Percentiles rank a stretch among this genome's conserved stretches.
Conservation (phyloP, 2,329 filamentous ascomycete genomes). For the Phialemonium atrogriseum region DNA sequence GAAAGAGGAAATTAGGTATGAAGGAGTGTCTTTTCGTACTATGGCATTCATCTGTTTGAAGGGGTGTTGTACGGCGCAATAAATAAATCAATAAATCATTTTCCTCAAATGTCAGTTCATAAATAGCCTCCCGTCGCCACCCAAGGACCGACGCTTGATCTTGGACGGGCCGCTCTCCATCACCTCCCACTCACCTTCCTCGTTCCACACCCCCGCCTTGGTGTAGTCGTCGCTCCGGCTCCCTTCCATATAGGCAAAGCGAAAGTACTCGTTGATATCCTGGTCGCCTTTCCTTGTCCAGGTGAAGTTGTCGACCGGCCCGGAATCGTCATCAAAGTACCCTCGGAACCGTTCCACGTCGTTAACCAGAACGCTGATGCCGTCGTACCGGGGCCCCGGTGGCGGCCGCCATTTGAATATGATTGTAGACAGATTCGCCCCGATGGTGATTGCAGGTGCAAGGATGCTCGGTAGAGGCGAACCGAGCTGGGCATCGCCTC, state of each 20-base stretch:
- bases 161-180: constrained; percentile 56
- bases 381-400: constrained; percentile 52
- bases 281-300: constrained; percentile 46
- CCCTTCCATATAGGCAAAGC: constrained; percentile 67
- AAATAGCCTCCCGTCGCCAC: constrained; percentile 7
- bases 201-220: constrained; percentile 63
- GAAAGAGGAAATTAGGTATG: no score
- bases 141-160: constrained; percentile 22
- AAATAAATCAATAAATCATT: not conserved
- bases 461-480: constrained; percentile 50
- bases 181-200: constrained; percentile 54
- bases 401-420: constrained; percentile 47
- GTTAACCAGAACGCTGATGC: constrained; percentile 73
- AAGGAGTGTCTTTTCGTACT: no score
- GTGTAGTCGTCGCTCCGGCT: constrained; percentile 62
- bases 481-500: constrained; percentile 38
- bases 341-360: constrained; percentile 75
- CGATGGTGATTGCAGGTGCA: constrained; percentile 37
- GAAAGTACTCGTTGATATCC: constrained; percentile 60
- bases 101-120: constrained; percentile 1
- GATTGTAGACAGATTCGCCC: constrained; percentile 51
- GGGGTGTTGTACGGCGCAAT: no score
- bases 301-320: constrained; percentile 37
- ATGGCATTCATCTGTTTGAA: no score
- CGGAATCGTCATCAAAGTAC: constrained; percentile 53